Percentiles rank a stretch among this genome's conserved stretches.
Evolutionary conservation across 345 rosid genomes (phyloP).

Genomic region (Syzygium oleosum): DNA sequence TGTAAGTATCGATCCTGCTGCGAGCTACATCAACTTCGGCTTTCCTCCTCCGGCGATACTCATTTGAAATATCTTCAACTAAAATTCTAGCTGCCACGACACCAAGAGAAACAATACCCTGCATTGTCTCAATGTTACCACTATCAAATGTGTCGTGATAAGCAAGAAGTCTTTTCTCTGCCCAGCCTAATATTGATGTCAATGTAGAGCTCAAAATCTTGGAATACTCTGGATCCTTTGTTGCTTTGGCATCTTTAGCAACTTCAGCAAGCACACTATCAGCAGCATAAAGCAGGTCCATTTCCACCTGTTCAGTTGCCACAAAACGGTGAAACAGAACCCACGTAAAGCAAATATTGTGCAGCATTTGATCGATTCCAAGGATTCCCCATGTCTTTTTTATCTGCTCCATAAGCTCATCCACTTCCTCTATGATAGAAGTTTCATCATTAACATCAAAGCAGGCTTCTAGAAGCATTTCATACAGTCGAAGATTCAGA

Average conservation of each 20-base stretch:
- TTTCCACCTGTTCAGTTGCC: conserved; percentile 70
- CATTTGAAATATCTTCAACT: conserved; percentile 92
- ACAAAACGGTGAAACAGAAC: conserved; percentile 82
- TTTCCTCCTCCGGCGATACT: conserved; percentile 84
- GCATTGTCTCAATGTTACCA: conserved; percentile 65
- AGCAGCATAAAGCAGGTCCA: conserved; percentile 71
- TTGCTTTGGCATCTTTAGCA: conserved; percentile 86
- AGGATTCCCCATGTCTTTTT: conserved; percentile 96
- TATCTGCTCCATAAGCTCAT: conserved; percentile 92
- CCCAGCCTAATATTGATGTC: conserved; percentile 90
- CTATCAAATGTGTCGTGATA: conserved; percentile 89
- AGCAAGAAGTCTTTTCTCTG: conserved; percentile 93
- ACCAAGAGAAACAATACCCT: conserved; percentile 79
- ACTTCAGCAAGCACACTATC: conserved; percentile 76
- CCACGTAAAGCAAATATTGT: conserved; percentile 88
- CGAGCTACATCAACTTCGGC: conserved; percentile 82
- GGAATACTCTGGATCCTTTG: conserved; percentile 82
- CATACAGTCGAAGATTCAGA: conserved; percentile 75
- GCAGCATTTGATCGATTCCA: conserved; percentile 80
- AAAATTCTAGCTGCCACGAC: conserved; percentile 83
- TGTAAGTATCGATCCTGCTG: conserved; percentile 82
- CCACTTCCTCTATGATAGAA: conserved; percentile 78
- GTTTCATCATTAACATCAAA: conserved; percentile 67
- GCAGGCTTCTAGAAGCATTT: conserved; percentile 78
- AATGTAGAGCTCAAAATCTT: conserved; percentile 76